These are phyloP conservation scores for Termitomyces bulborhizus DNA, from an alignment of 768 basidiomycete species.

Conservation along the genomic window DNA sequence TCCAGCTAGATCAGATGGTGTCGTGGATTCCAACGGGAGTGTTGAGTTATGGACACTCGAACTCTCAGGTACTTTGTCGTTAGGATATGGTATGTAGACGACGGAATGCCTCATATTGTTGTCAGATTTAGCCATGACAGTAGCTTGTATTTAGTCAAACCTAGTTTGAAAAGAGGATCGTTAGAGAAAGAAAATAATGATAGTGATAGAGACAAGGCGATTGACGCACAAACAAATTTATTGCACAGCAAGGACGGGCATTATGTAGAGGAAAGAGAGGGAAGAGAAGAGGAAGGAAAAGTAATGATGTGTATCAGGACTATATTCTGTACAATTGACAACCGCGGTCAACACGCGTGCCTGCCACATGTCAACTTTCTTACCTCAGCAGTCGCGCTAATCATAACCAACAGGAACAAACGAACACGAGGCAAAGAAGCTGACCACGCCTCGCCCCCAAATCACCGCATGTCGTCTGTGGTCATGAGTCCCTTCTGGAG, in stretches of 20 bases:
- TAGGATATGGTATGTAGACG: slow-evolving; percentile 2
- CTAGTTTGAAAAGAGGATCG: slow-evolving; percentile 7
- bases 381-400: slow-evolving; percentile 15
- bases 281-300: slow-evolving; percentile 5
- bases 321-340: slow-evolving; percentile 13
- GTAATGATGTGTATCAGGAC: slow-evolving; percentile 10
- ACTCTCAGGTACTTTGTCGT: slow-evolving; percentile 2
- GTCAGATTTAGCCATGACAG: slow-evolving; percentile 7
- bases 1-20: slow-evolving; percentile 10
- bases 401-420: slow-evolving; percentile 15
- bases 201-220: neutral
- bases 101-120: slow-evolving; percentile 8
- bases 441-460: neutral
- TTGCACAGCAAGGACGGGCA: slow-evolving; percentile 7
- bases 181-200: slow-evolving; percentile 9
- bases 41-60: neutral
- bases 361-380: slow-evolving; percentile 18
- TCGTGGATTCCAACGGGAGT: slow-evolving; percentile 4
- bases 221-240: slow-evolving; percentile 15
- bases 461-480: slow-evolving; percentile 2
- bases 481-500: neutral
- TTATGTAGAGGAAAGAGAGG: slow-evolving; percentile 3
- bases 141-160: slow-evolving; percentile 6
- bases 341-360: slow-evolving; percentile 14
- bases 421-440: slow-evolving; percentile 13